phyloP scores from a whole-genome alignment of 306 rosid species.

The barrel medic (Medicago truncatula) region MtrunA17r5.0-ANR NC_053046.1:38361501-38362000 shows the following conservation, averaged over 20 bases:
- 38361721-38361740: neutral
- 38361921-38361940: no score
- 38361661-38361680: constrained; percentile 4
- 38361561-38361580: neutral
- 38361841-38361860: constrained; percentile 10
- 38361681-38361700: neutral
- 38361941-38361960: no score
- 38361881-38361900: neutral
- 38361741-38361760: constrained; percentile 35
- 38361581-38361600: neutral
- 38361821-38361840: constrained; percentile 41
- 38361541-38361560: constrained; percentile 1
- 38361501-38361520: neutral
- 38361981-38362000: constrained; percentile 24
- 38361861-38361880: neutral
- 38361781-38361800: neutral
- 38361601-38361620: neutral
- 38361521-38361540: constrained; percentile 6
- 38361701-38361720: no score
- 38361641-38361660: neutral
- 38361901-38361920: constrained; percentile 37
- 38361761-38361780: constrained; percentile 16
- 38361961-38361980: neutral
- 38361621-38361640: constrained; percentile 20
- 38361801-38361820: constrained; percentile 37